phyloP scores from a whole-genome alignment of 2,329 filamentous ascomycete species.

The Cladophialophora immunda region DNA sequence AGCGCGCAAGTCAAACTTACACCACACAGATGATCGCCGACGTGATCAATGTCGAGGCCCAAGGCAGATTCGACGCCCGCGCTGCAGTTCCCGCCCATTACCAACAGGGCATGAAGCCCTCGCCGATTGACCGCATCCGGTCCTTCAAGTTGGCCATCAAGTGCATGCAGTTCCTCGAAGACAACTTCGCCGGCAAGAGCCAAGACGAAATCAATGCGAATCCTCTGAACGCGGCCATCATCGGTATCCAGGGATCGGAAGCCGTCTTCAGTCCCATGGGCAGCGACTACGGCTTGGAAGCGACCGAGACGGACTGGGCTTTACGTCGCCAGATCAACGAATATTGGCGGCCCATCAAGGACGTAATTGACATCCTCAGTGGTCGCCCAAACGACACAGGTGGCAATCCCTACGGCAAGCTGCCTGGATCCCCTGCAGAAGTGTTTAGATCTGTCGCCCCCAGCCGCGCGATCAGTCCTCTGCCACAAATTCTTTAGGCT shows the following conservation, averaged over 20 bases:
- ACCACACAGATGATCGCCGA: slow-evolving; percentile 93
- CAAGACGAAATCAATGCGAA: slow-evolving; percentile 76
- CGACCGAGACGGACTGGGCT: slow-evolving; percentile 89
- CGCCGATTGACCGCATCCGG: slow-evolving; percentile 93
- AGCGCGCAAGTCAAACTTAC: slow-evolving; percentile 90
- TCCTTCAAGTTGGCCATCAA: slow-evolving; percentile 92
- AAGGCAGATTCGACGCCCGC: slow-evolving; percentile 89
- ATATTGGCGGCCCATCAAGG: slow-evolving; percentile 83
- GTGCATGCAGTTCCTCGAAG: slow-evolving; percentile 89
- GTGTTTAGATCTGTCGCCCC: neutral
- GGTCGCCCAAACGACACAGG: slow-evolving; percentile 65
- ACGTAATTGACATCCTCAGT: slow-evolving; percentile 83
- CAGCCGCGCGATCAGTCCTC: neutral
- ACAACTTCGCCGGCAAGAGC: slow-evolving; percentile 70
- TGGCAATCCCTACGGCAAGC: slow-evolving; percentile 36
- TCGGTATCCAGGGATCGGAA: slow-evolving; percentile 89
- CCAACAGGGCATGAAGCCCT: slow-evolving; percentile 91
- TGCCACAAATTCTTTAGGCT: neutral
- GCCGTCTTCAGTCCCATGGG: slow-evolving; percentile 87
- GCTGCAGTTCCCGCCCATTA: slow-evolving; percentile 93
- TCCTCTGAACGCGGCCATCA: slow-evolving; percentile 78
- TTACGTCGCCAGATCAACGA: slow-evolving; percentile 83
- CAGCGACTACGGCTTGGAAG: slow-evolving; percentile 72
- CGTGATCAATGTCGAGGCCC: slow-evolving; percentile 93
- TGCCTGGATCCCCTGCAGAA: neutral